Conservation (phyloP, 2,329 filamentous ascomycete genomes). For the Calonectria montana region DNA sequence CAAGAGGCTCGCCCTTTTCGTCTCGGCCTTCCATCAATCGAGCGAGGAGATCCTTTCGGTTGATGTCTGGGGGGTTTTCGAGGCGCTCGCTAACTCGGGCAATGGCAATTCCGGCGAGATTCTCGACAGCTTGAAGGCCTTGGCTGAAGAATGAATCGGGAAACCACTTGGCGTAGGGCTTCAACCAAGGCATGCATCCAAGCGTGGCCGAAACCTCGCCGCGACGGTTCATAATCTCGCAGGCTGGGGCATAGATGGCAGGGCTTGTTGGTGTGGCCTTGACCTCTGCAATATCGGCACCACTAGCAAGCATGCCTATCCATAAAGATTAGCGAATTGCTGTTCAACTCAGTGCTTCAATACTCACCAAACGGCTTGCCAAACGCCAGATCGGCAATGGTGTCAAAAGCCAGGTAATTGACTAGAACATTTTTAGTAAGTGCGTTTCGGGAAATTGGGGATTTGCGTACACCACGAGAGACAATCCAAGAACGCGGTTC, state of each 20-base stretch:
- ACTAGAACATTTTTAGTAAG: conserved; percentile 28
- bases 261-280: conserved; percentile 68
- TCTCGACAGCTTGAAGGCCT: conserved; percentile 79
- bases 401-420: conserved; percentile 65
- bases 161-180: conserved; percentile 82
- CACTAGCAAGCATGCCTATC: conserved; percentile 75
- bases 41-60: conserved; percentile 83
- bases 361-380: conserved; percentile 58
- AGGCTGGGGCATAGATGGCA: conserved; percentile 80
- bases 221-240: conserved; percentile 88
- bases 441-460: accelerated
- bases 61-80: conserved; percentile 69
- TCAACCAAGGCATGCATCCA: conserved; percentile 78
- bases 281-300: conserved; percentile 81
- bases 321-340: accelerated
- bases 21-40: conserved; percentile 89
- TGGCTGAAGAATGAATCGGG: conserved; percentile 85
- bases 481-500: conserved; percentile 72
- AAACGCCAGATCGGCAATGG: conserved; percentile 62
- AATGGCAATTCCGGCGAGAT: conserved; percentile 88
- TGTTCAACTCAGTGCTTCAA: accelerated
- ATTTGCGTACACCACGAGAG: conserved; percentile 72
- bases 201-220: conserved; percentile 88
- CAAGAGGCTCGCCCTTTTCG: conserved; percentile 79
- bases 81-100: conserved; percentile 82